These are phyloP conservation scores for Zygoascus flipseniorum DNA, from an alignment of 805 yeast genomes.

Conservation along the genomic window DNA sequence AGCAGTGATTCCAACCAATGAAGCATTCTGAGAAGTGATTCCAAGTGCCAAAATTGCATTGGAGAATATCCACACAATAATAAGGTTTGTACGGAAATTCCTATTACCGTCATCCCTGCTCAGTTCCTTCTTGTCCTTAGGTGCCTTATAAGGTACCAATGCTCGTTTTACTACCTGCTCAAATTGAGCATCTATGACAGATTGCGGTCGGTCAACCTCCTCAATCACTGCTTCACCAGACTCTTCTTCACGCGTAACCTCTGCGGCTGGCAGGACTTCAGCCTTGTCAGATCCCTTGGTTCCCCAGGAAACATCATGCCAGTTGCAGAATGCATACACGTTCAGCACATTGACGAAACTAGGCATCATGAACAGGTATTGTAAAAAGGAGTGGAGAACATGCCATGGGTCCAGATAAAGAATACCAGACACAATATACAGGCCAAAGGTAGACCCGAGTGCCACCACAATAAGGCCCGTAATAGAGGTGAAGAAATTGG, in stretches of 20 bases:
- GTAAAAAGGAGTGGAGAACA: conserved; percentile 44
- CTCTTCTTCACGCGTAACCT: conserved; percentile 39
- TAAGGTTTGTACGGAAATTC: conserved; percentile 34
- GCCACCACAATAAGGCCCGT: conserved; percentile 53
- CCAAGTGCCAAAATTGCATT: conserved; percentile 31
- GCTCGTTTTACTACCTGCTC: conserved; percentile 42
- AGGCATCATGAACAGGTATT: conserved; percentile 30
- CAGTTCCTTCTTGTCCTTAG: conserved; percentile 16
- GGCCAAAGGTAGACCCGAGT: conserved; percentile 50
- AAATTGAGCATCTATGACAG: conserved; percentile 46
- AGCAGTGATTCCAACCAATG: conserved; percentile 30
- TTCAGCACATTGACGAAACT: conserved; percentile 40
- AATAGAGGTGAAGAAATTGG: conserved; percentile 33
- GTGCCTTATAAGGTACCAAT: conserved; percentile 41
- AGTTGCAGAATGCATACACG: conserved; percentile 62
- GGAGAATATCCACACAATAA: conserved; percentile 32
- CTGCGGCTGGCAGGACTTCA: conserved; percentile 45
- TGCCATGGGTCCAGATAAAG: conserved; percentile 63
- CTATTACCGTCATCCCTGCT: conserved; percentile 31
- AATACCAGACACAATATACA: conserved; percentile 50
- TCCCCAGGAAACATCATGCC: conserved; percentile 69
- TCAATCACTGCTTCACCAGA: conserved; percentile 48
- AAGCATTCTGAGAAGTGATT: conserved; percentile 30
- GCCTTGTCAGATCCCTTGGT: conserved; percentile 57
- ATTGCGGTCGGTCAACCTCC: conserved; percentile 38